A percentile compares a stretch with the other conserved stretches of the same genome.
Evolutionary conservation across 164 flowering plant genomes (phyloP).

Genomic region (Sedum album): DNA sequence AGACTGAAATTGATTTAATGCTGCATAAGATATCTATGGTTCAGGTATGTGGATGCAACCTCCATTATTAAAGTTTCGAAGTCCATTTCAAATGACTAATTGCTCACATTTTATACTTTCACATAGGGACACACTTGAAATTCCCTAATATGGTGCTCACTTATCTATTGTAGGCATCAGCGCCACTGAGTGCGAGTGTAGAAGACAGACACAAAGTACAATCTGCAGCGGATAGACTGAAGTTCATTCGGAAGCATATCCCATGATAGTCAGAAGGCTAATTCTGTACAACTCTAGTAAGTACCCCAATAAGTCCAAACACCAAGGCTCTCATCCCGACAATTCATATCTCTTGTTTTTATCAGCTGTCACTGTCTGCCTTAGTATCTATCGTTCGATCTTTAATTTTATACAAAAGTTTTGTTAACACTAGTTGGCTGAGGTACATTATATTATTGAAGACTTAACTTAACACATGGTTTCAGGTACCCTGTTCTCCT

Average conservation of each 20-base stretch:
- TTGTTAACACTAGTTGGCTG: not conserved
- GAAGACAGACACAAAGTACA: conserved; percentile 4
- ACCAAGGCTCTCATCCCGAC: no score
- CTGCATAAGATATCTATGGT: conserved; percentile 25
- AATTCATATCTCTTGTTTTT: no score
- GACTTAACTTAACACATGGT: not conserved
- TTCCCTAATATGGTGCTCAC: not conserved
- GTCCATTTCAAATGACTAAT: not conserved
- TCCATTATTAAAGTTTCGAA: not conserved
- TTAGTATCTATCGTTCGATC: no score
- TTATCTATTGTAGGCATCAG: not conserved
- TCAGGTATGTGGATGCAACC: conserved; percentile 32
- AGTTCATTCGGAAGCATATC: not conserved
- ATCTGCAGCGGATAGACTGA: not conserved
- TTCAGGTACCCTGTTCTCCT: not conserved
- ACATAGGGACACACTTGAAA: not conserved
- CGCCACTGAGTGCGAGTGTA: not conserved
- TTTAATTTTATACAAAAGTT: not conserved
- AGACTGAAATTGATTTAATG: conserved; percentile 31
- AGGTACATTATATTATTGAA: not conserved
- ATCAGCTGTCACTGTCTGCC: no score
- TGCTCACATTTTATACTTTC: not conserved
- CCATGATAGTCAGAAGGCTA: not conserved
- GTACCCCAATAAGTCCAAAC: not conserved
- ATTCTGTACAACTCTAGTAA: not conserved